Percentiles rank a stretch among this genome's conserved stretches.
These are phyloP conservation scores for Talaromyces albobiverticillius DNA, from an alignment of 2,329 filamentous ascomycete species.

Conservation along the genomic window DNA sequence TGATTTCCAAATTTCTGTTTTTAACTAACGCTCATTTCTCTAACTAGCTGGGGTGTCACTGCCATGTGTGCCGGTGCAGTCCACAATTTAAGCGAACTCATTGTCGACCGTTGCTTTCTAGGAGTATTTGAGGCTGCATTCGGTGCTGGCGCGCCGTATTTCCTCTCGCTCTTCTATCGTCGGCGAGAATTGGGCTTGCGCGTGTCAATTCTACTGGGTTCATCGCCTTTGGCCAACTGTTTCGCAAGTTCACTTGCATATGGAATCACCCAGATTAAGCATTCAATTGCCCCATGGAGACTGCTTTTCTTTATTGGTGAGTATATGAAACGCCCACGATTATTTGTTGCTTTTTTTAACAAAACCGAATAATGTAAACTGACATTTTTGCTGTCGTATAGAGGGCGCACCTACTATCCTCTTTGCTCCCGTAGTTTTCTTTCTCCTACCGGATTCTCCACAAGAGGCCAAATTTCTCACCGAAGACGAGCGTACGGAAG, in stretches of 20 bases:
- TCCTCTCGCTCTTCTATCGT: constrained; percentile 55
- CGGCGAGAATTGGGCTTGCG: constrained; percentile 69
- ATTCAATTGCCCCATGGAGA: constrained; percentile 7
- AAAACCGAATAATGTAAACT: too few species aligned
- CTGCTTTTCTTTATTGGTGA: constrained; percentile 13
- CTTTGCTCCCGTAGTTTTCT: not conserved
- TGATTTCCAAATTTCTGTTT: too few species aligned
- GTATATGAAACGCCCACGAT: too few species aligned
- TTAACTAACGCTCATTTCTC: too few species aligned
- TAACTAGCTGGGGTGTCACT: too few species aligned
- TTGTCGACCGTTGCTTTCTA: constrained; percentile 17
- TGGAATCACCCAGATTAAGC: constrained; percentile 53
- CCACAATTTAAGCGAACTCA: constrained; percentile 9
- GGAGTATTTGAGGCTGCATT: constrained; percentile 15
- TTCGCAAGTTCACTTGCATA: constrained; percentile 69
- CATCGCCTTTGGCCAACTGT: constrained; percentile 51
- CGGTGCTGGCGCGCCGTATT: constrained; percentile 9
- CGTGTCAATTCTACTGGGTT: constrained; percentile 75
- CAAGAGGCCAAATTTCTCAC: not conserved
- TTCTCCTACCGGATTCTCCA: not conserved
- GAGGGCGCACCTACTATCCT: not conserved
- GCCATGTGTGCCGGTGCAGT: too few species aligned
- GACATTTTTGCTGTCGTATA: too few species aligned
- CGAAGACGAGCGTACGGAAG: not conserved
- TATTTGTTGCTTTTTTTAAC: too few species aligned